Evolutionary conservation across 768 basidiomycete genomes (phyloP).

Genomic region (Tylopilus vinaceipallidus): DNA sequence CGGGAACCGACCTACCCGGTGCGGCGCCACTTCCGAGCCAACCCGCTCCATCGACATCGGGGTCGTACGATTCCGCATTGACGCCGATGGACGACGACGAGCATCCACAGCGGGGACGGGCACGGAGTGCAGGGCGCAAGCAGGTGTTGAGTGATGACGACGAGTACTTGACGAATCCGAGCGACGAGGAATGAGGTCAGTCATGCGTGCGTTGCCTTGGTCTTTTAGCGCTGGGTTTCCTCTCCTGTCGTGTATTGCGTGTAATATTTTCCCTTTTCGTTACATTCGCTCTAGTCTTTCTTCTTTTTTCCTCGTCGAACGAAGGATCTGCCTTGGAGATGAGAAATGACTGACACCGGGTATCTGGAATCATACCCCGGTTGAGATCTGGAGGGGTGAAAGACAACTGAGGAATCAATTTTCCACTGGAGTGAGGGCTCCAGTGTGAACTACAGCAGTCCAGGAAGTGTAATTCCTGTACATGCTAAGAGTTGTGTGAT

Average conservation of each 20-base stretch:
- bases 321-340: no score
- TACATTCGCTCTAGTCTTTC: no score
- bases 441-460: no score
- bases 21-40: constrained; percentile 43
- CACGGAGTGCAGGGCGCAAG: constrained; percentile 61
- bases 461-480: no score
- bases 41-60: constrained; percentile 37
- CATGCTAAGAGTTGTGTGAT: no score
- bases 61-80: constrained; percentile 61
- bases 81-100: constrained; percentile 85
- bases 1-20: constrained; percentile 73
- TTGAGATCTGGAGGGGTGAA: no score
- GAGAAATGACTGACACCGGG: no score
- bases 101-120: constrained; percentile 52
- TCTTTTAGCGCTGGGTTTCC: no score
- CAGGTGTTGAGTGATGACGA: constrained; percentile 71
- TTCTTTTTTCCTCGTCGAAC: constrained; percentile 2
- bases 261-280: constrained; percentile 14
- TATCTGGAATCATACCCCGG: no score
- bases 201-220: no score
- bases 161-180: constrained; percentile 63
- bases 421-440: no score
- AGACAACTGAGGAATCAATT: no score
- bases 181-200: constrained; percentile 68
- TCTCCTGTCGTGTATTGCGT: constrained; percentile 19